Conservation (phyloP, 129 eudicot species). For the Arctium lappa region DNA sequence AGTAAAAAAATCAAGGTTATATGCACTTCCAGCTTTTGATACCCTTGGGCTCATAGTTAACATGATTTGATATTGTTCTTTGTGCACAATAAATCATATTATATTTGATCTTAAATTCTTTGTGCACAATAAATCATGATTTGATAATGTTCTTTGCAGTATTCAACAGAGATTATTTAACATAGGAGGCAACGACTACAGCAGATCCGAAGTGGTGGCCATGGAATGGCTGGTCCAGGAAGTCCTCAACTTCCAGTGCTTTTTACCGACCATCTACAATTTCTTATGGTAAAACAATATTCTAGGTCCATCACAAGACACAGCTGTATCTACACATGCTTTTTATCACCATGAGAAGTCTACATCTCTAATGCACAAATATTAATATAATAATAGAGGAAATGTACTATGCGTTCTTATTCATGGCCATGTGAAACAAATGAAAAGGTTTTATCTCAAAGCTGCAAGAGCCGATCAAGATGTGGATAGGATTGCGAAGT, state of each 20-base stretch:
- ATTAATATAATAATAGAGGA: constrained; percentile 5
- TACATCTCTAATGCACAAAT: constrained; percentile 14
- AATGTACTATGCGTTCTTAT: constrained; percentile 15
- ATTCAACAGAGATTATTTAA: constrained; percentile 48
- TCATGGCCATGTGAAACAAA: constrained; percentile 13
- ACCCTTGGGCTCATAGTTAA: not conserved
- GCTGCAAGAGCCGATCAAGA: constrained; percentile 76
- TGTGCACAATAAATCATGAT: constrained; percentile 1
- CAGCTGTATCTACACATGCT: not conserved
- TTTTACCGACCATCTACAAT: constrained; percentile 81
- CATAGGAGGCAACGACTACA: constrained; percentile 54
- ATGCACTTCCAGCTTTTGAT: constrained; percentile 4
- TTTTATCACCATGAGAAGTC: constrained; percentile 6
- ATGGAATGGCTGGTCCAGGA: constrained; percentile 99
- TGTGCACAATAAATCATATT: not conserved
- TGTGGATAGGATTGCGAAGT: constrained; percentile 57
- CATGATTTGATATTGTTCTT: not conserved
- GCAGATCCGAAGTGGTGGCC: constrained; percentile 87
- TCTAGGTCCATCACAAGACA: not conserved
- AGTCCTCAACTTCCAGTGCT: constrained; percentile 84
- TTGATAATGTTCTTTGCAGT: constrained; percentile 35
- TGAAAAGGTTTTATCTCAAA: constrained; percentile 78
- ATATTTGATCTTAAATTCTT: not conserved
- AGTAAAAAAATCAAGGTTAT: not conserved
- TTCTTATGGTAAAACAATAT: constrained; percentile 65